Evolutionary conservation across 768 basidiomycete species (phyloP).

Genomic region (Rhodotorula paludigena): DNA sequence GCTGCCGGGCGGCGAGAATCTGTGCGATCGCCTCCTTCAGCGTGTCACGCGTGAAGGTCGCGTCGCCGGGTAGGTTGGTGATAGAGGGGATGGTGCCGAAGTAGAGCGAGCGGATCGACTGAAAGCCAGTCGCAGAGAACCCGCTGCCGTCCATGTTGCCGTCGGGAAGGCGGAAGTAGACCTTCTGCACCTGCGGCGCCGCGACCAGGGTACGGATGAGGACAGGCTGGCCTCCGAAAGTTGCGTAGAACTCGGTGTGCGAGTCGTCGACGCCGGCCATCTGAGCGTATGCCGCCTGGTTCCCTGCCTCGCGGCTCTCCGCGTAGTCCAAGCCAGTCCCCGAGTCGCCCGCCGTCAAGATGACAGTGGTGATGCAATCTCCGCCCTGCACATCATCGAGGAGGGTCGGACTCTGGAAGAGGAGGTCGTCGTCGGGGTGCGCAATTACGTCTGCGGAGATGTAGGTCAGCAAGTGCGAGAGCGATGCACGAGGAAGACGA

Average conservation of each 20-base stretch:
- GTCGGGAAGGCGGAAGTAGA: not conserved
- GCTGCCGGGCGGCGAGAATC: slow-evolving; percentile 11
- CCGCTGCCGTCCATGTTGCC: not conserved
- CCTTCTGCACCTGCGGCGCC: slow-evolving; percentile 1
- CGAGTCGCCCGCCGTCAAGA: slow-evolving; percentile 19
- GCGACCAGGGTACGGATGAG: slow-evolving; percentile 7
- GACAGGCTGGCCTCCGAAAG: slow-evolving; percentile 16
- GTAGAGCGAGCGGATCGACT: slow-evolving; percentile 22
- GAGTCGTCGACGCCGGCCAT: not conserved
- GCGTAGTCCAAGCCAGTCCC: slow-evolving; percentile 7
- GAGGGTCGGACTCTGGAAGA: slow-evolving; percentile 21
- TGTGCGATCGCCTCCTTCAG: slow-evolving; percentile 8
- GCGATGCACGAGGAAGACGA: not conserved
- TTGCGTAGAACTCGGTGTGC: slow-evolving; percentile 1
- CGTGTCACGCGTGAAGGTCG: not conserved
- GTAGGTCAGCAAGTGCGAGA: not conserved
- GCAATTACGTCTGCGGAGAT: slow-evolving; percentile 2
- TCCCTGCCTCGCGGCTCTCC: slow-evolving; percentile 1
- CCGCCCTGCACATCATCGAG: not conserved
- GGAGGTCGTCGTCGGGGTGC: slow-evolving; percentile 37
- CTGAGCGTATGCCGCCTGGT: slow-evolving; percentile 3
- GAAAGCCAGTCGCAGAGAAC: not conserved
- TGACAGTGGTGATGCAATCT: slow-evolving; percentile 11
- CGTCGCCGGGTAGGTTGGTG: slow-evolving; percentile 13
- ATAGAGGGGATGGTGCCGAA: slow-evolving; percentile 12